Percentiles rank a stretch among this genome's conserved stretches.
phyloP scores from a whole-genome alignment of 306 rosid genomes.

The Cucurbita pepo region DNA sequence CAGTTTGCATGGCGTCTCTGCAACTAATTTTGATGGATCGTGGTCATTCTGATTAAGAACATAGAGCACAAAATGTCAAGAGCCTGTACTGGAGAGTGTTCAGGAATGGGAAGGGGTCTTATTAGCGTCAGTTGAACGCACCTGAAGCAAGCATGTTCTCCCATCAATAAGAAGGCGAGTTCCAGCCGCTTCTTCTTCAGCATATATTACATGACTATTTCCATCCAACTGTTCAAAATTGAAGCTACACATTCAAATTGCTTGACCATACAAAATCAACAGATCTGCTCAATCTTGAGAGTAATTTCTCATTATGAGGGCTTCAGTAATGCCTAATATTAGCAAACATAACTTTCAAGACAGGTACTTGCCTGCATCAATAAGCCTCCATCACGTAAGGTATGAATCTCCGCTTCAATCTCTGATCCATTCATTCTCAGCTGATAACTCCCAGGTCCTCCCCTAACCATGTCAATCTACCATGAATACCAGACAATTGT shows the following conservation, averaged over 20 bases:
- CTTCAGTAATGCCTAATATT: not conserved
- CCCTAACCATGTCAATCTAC: constrained; percentile 82
- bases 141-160: constrained; percentile 99
- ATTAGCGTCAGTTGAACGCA: constrained; percentile 13
- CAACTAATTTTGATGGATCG: constrained; percentile 87
- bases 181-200: constrained; percentile 99
- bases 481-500: constrained; percentile 15
- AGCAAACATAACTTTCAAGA: not conserved
- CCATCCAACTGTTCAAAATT: constrained; percentile 72
- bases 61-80: constrained; percentile 10
- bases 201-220: constrained; percentile 91
- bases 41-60: constrained; percentile 70
- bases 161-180: constrained; percentile 98
- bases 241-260: constrained; percentile 15
- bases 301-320: not conserved
- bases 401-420: constrained; percentile 92
- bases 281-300: not conserved
- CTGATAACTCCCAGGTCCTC: constrained; percentile 83
- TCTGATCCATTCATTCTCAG: constrained; percentile 65
- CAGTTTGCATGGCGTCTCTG: constrained; percentile 96
- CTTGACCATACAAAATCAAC: not conserved
- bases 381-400: constrained; percentile 96
- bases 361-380: constrained; percentile 86
- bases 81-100: not conserved
- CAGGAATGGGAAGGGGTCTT: not conserved